Conservation (phyloP, 2,329 filamentous ascomycete species). For the Ophiostoma ulmi region DNA sequence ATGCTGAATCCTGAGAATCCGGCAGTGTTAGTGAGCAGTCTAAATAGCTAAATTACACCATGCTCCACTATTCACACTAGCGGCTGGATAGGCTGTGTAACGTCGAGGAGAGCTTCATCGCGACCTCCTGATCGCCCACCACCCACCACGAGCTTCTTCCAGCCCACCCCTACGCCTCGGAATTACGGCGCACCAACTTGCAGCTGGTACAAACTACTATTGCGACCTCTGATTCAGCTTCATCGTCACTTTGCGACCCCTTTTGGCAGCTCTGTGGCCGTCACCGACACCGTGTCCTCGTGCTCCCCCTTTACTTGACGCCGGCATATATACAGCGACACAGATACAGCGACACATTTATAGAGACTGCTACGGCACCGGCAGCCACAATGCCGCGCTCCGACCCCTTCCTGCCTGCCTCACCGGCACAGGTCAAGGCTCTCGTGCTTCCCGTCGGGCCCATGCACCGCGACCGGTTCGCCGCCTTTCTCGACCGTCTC, state of each 20-base stretch:
- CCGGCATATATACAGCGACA: neutral
- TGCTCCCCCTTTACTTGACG: neutral
- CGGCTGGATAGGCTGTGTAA: neutral
- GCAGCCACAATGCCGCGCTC: slow-evolving; percentile 34
- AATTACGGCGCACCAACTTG: too few species aligned
- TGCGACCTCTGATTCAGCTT: slow-evolving; percentile 4
- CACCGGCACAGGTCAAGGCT: slow-evolving; percentile 84
- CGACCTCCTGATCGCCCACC: slow-evolving; percentile 17
- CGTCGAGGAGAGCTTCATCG: slow-evolving; percentile 14
- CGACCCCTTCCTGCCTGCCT: slow-evolving; percentile 84
- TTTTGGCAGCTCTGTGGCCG: neutral
- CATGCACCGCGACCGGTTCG: slow-evolving; percentile 76
- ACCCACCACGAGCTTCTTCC: neutral
- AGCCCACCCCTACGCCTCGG: neutral
- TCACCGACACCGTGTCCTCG: slow-evolving; percentile 8
- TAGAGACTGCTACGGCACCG: neutral
- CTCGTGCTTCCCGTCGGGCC: slow-evolving; percentile 81
- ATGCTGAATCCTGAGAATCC: too few species aligned
- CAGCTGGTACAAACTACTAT: too few species aligned
- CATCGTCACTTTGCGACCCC: neutral
- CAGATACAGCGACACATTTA: neutral
- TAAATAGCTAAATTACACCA: neutral
- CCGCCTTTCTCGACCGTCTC: slow-evolving; percentile 71
- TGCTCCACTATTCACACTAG: neutral
- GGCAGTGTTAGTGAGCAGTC: neutral